phyloP scores from a whole-genome alignment of 371 early-diverging fungal genomes.

The Cokeromyces recurvatus region DNA sequence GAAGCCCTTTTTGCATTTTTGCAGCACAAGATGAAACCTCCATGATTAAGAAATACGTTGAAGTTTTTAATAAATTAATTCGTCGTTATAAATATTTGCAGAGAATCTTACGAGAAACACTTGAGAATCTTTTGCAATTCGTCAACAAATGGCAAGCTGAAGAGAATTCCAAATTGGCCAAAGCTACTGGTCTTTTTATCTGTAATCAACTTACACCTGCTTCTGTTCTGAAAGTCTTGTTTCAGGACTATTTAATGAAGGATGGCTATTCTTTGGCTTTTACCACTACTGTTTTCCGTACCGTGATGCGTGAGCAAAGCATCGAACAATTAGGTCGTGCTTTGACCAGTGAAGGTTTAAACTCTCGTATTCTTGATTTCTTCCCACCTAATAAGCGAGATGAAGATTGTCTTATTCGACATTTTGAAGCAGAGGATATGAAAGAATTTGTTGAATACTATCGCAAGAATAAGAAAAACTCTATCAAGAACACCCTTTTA shows the following conservation, averaged over 20 bases:
- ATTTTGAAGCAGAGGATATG: slow-evolving; percentile 91
- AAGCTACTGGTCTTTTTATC: slow-evolving; percentile 72
- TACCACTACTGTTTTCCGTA: slow-evolving; percentile 77
- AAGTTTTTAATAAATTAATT: slow-evolving; percentile 80
- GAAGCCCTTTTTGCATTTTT: slow-evolving; percentile 86
- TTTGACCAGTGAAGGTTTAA: slow-evolving; percentile 68
- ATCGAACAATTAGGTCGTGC: slow-evolving; percentile 71
- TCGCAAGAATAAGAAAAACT: slow-evolving; percentile 65
- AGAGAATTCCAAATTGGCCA: slow-evolving; percentile 77
- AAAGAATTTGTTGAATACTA: slow-evolving; percentile 79
- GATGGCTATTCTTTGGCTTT: slow-evolving; percentile 82
- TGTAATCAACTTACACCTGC: slow-evolving; percentile 63
- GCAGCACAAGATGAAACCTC: slow-evolving; percentile 64
- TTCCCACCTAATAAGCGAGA: slow-evolving; percentile 91
- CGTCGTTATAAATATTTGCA: slow-evolving; percentile 92
- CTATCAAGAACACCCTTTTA: slow-evolving; percentile 63
- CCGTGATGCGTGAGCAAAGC: slow-evolving; percentile 70
- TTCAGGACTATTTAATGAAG: slow-evolving; percentile 91
- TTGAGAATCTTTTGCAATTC: slow-evolving; percentile 80
- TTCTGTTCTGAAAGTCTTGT: slow-evolving; percentile 66
- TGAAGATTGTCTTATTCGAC: slow-evolving; percentile 82
- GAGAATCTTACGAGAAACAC: slow-evolving; percentile 80
- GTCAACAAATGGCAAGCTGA: slow-evolving; percentile 80
- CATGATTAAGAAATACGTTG: slow-evolving; percentile 72
- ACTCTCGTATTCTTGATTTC: slow-evolving; percentile 75